These are phyloP conservation scores for Coffea canephora DNA, from an alignment of 257 asterid genomes.

Conservation along the genomic window DNA sequence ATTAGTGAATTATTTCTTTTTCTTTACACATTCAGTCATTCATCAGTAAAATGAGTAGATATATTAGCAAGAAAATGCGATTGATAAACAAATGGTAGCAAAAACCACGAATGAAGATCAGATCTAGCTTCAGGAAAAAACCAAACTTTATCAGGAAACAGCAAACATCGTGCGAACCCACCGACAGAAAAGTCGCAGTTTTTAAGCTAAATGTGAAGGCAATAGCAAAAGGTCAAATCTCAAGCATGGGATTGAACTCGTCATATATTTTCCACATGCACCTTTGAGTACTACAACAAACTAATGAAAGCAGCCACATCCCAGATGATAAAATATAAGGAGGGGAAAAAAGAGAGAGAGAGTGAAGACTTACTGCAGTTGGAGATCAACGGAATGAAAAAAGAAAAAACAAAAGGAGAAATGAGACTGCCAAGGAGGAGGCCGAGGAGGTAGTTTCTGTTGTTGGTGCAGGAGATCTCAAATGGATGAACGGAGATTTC, in stretches of 20 bases:
- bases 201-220: slow-evolving; percentile 6
- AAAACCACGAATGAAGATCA: slow-evolving; percentile 38
- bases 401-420: slow-evolving; percentile 11
- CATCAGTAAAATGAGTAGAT: neutral
- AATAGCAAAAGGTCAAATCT: neutral
- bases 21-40: neutral
- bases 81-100: neutral
- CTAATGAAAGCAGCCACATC: neutral
- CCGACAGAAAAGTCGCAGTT: slow-evolving; percentile 20
- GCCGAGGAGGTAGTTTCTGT: neutral
- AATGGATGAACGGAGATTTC: slow-evolving; percentile 11
- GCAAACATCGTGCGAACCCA: slow-evolving; percentile 24
- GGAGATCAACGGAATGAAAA: slow-evolving; percentile 30
- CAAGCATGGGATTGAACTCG: neutral
- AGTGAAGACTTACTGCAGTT: slow-evolving; percentile 41
- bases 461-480: slow-evolving; percentile 29
- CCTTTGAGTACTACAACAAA: neutral
- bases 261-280: neutral
- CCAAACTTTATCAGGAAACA: slow-evolving; percentile 14
- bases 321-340: slow-evolving; percentile 7
- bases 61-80: neutral
- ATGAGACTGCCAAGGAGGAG: neutral
- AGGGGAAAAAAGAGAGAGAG: slow-evolving; percentile 4
- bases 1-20: neutral
- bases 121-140: slow-evolving; percentile 44